Evolutionary conservation across 768 basidiomycete species (phyloP), one percentile per base, ranked within the genome.

Genomic region (Mycena filopes): DNA sequence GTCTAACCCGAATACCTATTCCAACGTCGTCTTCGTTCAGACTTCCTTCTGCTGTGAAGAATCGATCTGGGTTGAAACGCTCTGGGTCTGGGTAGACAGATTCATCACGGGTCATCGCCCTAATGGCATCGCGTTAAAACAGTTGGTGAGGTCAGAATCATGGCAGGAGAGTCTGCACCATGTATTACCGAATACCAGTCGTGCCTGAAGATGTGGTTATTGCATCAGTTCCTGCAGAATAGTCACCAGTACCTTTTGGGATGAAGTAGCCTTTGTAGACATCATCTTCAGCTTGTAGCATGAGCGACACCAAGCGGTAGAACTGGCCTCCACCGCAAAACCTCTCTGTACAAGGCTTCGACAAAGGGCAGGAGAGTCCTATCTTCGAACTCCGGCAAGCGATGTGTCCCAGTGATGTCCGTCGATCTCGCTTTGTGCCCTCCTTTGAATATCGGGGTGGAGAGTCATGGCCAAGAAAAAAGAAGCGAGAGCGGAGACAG

Each of bases 181-280:
- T 29, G 75, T 75, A 64, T 81, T 81, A 4, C 73, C 73, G 23
- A 82, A 70, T 42, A 82, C 70, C 18, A n/a, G 62, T 56, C 2
- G 66, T 33, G 6, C 65, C 65, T 66, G 23, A 42, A 42, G 5
- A 55, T 25, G n/a, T 13, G 16, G 47, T 54, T 33, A 60, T 18
- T 38, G 31, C 20, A 15, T 48, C 13, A 16, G 33, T 36, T 47
- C 3, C n/a, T 2, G 13, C 3, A 20, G 4, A 38, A 20, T 40
- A 21, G 28, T 40, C 20, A 23, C 26, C 70, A 25, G n/a, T 50
- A 38, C 76, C 77, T 48, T 74, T 74, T 0, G 78, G 78, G 31
- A 79, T 76, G 65, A 69, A 72, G 62, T 73, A 74, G 9, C 78
- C 78, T 5, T 76, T 69, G 28, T 76, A 78, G 18, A 73, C 64